phyloP scores from a whole-genome alignment of 2,329 filamentous ascomycete species.

The Aspergillus melleus region DNA sequence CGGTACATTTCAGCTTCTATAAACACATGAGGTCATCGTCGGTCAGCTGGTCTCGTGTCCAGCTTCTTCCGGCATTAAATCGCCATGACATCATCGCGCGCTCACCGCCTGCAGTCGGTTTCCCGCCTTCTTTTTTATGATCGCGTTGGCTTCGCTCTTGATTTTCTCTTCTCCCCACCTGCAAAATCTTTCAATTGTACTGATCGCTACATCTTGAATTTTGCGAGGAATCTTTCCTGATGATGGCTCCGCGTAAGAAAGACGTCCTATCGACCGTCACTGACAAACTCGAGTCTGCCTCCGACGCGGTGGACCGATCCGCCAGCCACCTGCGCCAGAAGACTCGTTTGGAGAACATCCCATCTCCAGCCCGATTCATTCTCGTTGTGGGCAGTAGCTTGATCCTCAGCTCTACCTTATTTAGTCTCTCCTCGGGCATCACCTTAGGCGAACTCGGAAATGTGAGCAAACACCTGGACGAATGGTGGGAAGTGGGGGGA shows the following conservation, averaged over 20 bases:
- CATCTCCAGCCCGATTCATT: slow-evolving; percentile 44
- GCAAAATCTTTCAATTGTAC: slow-evolving; percentile 2
- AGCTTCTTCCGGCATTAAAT: background rate
- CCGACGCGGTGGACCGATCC: slow-evolving; percentile 1
- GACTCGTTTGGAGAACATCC: slow-evolving; percentile 27
- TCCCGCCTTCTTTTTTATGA: slow-evolving; percentile 10
- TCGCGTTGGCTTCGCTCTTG: slow-evolving; percentile 5
- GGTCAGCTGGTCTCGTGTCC: background rate
- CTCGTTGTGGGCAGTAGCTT: slow-evolving; percentile 56
- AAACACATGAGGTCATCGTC: background rate
- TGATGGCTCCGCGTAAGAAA: slow-evolving; percentile 26
- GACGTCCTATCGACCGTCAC: slow-evolving; percentile 15
- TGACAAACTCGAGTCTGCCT: slow-evolving; percentile 11
- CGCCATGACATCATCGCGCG: slow-evolving; percentile 36
- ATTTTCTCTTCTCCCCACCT: background rate
- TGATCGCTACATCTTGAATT: background rate
- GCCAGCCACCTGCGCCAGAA: slow-evolving; percentile 12
- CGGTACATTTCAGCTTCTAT: background rate
- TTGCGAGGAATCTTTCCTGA: background rate
- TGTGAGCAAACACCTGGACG: slow-evolving; percentile 64
- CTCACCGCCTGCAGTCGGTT: slow-evolving; percentile 30
- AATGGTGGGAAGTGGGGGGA: slow-evolving; percentile 60
- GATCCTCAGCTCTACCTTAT: slow-evolving; percentile 63
- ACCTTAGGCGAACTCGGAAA: slow-evolving; percentile 66
- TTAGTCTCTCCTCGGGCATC: slow-evolving; percentile 61